A percentile compares a stretch with the other conserved stretches of the same genome.
Conservation (phyloP, 345 rosid genomes). For the Toxicodendron radicans region DNA sequence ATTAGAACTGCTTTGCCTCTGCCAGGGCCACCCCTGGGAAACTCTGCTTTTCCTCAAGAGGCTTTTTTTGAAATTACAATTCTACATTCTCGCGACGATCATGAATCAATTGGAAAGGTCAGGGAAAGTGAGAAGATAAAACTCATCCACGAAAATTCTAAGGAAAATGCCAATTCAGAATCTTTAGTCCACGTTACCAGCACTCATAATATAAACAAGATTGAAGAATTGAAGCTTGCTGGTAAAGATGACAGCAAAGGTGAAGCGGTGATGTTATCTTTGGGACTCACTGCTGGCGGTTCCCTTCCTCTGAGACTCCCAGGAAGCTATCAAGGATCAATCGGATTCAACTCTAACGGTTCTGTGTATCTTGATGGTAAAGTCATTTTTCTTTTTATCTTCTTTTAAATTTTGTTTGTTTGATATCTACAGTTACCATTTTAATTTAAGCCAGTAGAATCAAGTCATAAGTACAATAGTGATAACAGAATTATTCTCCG, state of each 20-base stretch:
- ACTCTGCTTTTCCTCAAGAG: constrained; percentile 81
- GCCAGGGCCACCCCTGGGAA: constrained; percentile 85
- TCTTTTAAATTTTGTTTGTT: neutral
- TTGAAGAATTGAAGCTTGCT: constrained; percentile 45
- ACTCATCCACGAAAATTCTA: constrained; percentile 49
- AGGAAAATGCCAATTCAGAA: constrained; percentile 45
- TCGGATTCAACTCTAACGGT: constrained; percentile 87
- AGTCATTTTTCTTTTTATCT: constrained; percentile 1
- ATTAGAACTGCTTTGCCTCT: constrained; percentile 74
- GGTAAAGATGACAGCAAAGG: constrained; percentile 33
- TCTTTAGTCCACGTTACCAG: constrained; percentile 40
- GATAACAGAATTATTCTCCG: neutral
- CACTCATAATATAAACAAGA: constrained; percentile 24
- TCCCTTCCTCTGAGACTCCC: constrained; percentile 62
- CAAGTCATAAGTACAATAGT: constrained; percentile 6
- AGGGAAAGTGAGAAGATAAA: constrained; percentile 66
- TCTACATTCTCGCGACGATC: constrained; percentile 29
- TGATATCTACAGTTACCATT: neutral
- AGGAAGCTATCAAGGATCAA: constrained; percentile 77
- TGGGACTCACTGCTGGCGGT: constrained; percentile 70
- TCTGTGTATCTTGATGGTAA: constrained; percentile 86
- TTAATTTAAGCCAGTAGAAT: neutral
- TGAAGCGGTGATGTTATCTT: constrained; percentile 41
- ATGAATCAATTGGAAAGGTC: constrained; percentile 19
- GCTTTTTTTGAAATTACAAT: constrained; percentile 90